These are phyloP conservation scores for Aspergillus intermedius DNA, from an alignment of 2,329 filamentous ascomycete species.

Conservation along the genomic window DNA sequence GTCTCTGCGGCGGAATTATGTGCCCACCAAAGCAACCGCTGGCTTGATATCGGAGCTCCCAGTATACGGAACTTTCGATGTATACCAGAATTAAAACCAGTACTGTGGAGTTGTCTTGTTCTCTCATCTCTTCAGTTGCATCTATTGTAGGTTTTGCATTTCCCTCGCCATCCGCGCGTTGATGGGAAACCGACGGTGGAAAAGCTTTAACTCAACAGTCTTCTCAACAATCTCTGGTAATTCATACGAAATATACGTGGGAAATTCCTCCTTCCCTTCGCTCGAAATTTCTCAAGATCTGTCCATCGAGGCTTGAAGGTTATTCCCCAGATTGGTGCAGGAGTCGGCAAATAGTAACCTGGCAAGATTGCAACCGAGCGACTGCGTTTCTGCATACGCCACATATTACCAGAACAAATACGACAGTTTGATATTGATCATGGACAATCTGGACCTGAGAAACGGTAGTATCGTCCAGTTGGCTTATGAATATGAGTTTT, in stretches of 20 bases:
- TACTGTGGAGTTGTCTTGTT: slow-evolving; percentile 5
- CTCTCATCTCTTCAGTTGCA: slow-evolving; percentile 11
- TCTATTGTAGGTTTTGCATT: slow-evolving; percentile 6
- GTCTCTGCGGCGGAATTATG: too few relatives aligned
- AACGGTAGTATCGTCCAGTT: too few relatives aligned
- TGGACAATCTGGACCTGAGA: too few relatives aligned
- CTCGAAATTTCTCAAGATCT: background rate
- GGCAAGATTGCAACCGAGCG: too few relatives aligned
- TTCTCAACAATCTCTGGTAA: slow-evolving; percentile 12
- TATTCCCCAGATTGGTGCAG: too few relatives aligned
- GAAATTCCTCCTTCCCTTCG: background rate
- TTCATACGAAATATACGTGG: slow-evolving; percentile 13
- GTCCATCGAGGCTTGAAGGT: too few relatives aligned
- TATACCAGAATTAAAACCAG: background rate
- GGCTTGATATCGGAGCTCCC: slow-evolving; percentile 25
- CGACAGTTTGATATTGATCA: too few relatives aligned
- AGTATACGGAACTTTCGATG: slow-evolving; percentile 23
- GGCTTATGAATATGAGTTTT: too few relatives aligned
- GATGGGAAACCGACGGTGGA: background rate
- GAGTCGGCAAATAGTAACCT: too few relatives aligned
- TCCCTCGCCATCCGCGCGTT: background rate
- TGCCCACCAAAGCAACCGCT: too few relatives aligned
- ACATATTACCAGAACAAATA: too few relatives aligned
- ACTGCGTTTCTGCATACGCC: too few relatives aligned
- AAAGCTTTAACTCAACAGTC: slow-evolving; percentile 14